These are phyloP conservation scores for Microdochium paspali DNA, from an alignment of 2,329 filamentous ascomycete species.

Conservation along the genomic window DNA sequence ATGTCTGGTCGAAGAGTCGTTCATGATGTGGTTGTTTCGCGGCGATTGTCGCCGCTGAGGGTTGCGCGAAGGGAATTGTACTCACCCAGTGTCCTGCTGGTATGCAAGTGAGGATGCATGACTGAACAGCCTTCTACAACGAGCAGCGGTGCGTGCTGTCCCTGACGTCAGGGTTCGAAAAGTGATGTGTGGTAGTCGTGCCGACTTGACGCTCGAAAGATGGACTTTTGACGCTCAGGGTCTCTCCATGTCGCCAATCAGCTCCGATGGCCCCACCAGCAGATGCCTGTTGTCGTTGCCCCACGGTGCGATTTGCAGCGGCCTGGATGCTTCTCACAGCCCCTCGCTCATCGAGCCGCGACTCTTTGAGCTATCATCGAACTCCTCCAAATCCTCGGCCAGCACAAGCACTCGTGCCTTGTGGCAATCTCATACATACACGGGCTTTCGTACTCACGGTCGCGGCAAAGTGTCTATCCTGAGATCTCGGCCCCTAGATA, in stretches of 20 bases:
- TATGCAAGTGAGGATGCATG: slow-evolving; percentile 98
- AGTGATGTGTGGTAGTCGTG: no score
- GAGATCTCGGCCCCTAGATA: no score
- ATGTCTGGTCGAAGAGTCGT: neutral
- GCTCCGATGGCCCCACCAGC: neutral
- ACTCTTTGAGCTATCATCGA: neutral
- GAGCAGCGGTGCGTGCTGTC: neutral
- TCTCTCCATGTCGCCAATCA: neutral
- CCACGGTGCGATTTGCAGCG: neutral
- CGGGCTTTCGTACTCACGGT: no score
- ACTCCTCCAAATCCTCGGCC: neutral
- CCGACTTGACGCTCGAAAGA: no score
- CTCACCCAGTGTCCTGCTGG: slow-evolving; percentile 71
- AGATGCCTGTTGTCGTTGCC: neutral
- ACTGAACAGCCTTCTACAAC: slow-evolving; percentile 1
- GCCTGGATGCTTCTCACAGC: neutral
- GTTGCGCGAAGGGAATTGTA: slow-evolving; percentile 27
- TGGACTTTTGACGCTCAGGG: neutral
- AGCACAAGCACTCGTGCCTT: no score
- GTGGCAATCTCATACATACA: no score
- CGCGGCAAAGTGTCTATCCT: no score
- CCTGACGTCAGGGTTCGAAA: no score
- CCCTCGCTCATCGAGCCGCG: neutral
- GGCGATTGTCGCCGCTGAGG: no score
- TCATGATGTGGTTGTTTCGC: no score